phyloP scores from a whole-genome alignment of 768 basidiomycete species.

The Gloeostereum incarnatum region DNA sequence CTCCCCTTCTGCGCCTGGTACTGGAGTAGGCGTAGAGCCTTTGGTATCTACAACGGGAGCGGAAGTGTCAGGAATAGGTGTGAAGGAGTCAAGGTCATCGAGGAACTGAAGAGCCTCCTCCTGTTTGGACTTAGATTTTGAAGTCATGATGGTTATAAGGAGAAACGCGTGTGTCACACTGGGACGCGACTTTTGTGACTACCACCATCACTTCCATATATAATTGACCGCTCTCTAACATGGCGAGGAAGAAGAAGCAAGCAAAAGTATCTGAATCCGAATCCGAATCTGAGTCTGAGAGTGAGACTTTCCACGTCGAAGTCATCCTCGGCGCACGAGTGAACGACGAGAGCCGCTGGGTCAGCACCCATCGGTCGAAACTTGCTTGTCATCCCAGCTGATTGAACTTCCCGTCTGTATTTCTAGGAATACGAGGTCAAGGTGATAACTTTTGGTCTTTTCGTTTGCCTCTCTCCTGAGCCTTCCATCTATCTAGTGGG shows the following conservation, averaged over 20 bases:
- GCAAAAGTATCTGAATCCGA: not conserved
- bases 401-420: not conserved
- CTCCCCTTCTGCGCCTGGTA: constrained; percentile 43
- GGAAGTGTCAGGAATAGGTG: constrained; percentile 23
- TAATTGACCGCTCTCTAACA: too few species aligned
- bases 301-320: constrained; percentile 19
- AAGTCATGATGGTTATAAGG: constrained; percentile 18
- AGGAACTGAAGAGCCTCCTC: constrained; percentile 89
- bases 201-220: not conserved
- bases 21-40: constrained; percentile 13
- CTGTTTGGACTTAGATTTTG: constrained; percentile 66
- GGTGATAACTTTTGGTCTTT: constrained; percentile 15
- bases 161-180: not conserved
- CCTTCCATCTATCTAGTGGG: constrained; percentile 35
- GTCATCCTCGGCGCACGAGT: constrained; percentile 37
- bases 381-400: too few species aligned
- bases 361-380: constrained; percentile 15
- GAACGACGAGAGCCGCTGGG: constrained; percentile 30
- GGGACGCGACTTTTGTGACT: not conserved
- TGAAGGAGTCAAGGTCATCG: constrained; percentile 86
- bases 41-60: constrained; percentile 12
- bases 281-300: constrained; percentile 26
- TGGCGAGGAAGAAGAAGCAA: constrained; percentile 1
- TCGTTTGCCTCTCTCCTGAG: constrained; percentile 7
- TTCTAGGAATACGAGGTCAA: constrained; percentile 39